phyloP scores from a whole-genome alignment of 768 basidiomycete species.

The Kwoniella dejecticola region DNA sequence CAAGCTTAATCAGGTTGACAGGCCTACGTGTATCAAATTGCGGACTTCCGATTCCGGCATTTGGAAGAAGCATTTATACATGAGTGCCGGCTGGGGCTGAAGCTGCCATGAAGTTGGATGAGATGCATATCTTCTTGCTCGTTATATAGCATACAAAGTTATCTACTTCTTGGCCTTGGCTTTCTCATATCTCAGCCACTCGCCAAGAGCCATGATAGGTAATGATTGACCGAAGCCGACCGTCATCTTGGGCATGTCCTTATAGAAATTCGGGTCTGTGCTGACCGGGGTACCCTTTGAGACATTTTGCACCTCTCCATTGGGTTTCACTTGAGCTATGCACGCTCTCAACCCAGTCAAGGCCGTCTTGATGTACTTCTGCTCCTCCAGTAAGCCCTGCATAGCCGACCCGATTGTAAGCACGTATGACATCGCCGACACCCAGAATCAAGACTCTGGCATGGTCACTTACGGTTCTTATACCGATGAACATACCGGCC shows the following conservation, averaged over 20 bases:
- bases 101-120: too few species aligned
- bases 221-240: slow-evolving; percentile 65
- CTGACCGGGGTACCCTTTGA: slow-evolving; percentile 64
- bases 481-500: slow-evolving; percentile 36
- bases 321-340: slow-evolving; percentile 58
- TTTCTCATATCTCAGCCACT: slow-evolving; percentile 34
- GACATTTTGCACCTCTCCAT: slow-evolving; percentile 60
- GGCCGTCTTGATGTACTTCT: slow-evolving; percentile 24
- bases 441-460: background rate
- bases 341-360: slow-evolving; percentile 41
- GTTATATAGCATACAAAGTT: too few species aligned
- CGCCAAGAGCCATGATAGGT: slow-evolving; percentile 50
- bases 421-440: too few species aligned
- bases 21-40: too few species aligned
- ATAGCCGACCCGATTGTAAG: background rate
- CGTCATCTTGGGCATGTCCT: slow-evolving; percentile 60
- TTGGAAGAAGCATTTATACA: too few species aligned
- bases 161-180: slow-evolving; percentile 2
- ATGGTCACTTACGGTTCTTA: slow-evolving; percentile 25
- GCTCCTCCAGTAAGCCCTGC: slow-evolving; percentile 20
- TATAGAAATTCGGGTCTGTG: slow-evolving; percentile 60
- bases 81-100: too few species aligned
- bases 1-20: too few species aligned
- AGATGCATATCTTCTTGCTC: too few species aligned
- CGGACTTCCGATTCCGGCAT: too few species aligned